Conservation (phyloP, 1,284 basidiomycete genomes). For the Austroboletus niveus region DNA sequence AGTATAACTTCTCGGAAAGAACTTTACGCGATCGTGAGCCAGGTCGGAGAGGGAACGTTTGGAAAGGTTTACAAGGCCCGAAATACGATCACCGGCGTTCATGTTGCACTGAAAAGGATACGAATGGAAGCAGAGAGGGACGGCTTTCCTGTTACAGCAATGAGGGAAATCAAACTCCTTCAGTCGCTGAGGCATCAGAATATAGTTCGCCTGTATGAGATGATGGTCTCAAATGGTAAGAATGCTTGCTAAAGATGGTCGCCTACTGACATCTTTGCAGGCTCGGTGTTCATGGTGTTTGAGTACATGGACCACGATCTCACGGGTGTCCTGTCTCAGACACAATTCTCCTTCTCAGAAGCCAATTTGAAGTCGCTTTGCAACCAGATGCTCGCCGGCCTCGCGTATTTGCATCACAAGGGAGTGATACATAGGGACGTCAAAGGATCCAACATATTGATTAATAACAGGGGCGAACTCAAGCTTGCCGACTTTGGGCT, state of each 20-base stretch:
- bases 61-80: slow-evolving; percentile 99
- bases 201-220: slow-evolving; percentile 88
- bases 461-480: slow-evolving; percentile 89
- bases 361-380: slow-evolving; percentile 95
- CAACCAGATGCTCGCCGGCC: slow-evolving; percentile 89
- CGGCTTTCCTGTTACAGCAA: slow-evolving; percentile 98
- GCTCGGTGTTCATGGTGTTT: slow-evolving; percentile 98
- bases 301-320: slow-evolving; percentile 99
- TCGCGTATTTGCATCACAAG: slow-evolving; percentile 93
- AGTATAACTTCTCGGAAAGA: slow-evolving; percentile 44
- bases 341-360: slow-evolving; percentile 77
- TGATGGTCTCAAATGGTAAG: slow-evolving; percentile 96
- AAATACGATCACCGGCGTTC: slow-evolving; percentile 69
- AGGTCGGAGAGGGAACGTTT: slow-evolving; percentile 98
- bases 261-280: slow-evolving; percentile 41
- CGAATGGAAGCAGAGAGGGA: slow-evolving; percentile 98
- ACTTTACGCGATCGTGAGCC: slow-evolving; percentile 85
- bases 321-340: slow-evolving; percentile 92
- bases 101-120: slow-evolving; percentile 95
- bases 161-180: slow-evolving; percentile 97
- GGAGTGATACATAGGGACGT: slow-evolving; percentile 97
- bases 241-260: slow-evolving; percentile 4
- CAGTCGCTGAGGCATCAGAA: slow-evolving; percentile 91
- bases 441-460: slow-evolving; percentile 97
- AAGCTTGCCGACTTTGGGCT: slow-evolving; percentile 98